Conservation (phyloP, 2,329 filamentous ascomycete genomes). For the Ceratocystiopsis sp. region DNA sequence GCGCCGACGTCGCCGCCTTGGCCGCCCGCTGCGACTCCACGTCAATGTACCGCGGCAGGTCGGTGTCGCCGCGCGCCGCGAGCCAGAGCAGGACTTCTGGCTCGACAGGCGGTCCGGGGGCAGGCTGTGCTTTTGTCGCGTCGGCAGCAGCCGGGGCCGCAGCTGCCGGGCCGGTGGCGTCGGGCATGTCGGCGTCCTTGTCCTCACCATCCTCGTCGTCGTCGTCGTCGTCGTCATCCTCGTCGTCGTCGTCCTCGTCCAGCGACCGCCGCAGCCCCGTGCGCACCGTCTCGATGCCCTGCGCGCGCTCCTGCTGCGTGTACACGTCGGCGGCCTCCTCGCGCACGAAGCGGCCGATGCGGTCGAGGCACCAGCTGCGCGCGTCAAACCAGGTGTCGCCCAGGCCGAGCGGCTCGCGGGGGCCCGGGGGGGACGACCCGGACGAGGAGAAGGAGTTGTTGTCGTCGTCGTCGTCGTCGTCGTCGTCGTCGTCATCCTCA, state of each 20-base stretch:
- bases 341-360: slow-evolving; percentile 20
- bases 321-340: slow-evolving; percentile 46
- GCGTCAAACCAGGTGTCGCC: slow-evolving; percentile 22
- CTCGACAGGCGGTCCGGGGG: slow-evolving; percentile 19
- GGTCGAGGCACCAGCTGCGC: slow-evolving; percentile 15
- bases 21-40: slow-evolving; percentile 11
- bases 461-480: slow-evolving; percentile 18
- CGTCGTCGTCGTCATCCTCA: slow-evolving; percentile 22
- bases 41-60: slow-evolving; percentile 28
- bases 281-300: slow-evolving; percentile 50
- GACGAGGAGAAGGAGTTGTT: slow-evolving; percentile 10
- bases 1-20: neutral
- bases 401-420: slow-evolving; percentile 18
- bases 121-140: slow-evolving; percentile 10
- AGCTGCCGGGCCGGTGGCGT: slow-evolving; percentile 1
- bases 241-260: slow-evolving; percentile 34
- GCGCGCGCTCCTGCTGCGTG: slow-evolving; percentile 51
- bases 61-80: slow-evolving; percentile 25
- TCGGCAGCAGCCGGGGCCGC: slow-evolving; percentile 14
- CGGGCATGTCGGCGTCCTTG: slow-evolving; percentile 16
- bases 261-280: slow-evolving; percentile 48
- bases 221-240: slow-evolving; percentile 40
- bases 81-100: slow-evolving; percentile 32
- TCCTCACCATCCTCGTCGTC: slow-evolving; percentile 32
- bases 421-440: slow-evolving; percentile 10